These are phyloP conservation scores for Salicornia ramosissima DNA, from an alignment of 148 eudicot species.

Conservation along the genomic window DNA sequence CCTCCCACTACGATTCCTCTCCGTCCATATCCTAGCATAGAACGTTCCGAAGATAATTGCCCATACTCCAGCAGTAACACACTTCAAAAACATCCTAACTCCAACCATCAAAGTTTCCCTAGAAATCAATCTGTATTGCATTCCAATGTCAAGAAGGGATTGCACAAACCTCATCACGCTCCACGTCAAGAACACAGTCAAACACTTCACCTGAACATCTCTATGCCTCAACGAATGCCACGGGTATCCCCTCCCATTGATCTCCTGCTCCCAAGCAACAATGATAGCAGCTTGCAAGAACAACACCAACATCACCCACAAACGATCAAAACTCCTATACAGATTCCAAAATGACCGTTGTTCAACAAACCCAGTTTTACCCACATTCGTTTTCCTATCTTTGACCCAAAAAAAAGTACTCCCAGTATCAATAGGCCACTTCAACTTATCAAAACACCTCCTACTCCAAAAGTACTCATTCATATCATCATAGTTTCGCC, in stretches of 20 bases:
- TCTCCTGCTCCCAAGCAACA: conserved; percentile 63
- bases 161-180: conserved; percentile 68
- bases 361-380: conserved; percentile 94
- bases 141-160: conserved; percentile 59
- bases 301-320: conserved; percentile 82
- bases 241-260: conserved; percentile 37
- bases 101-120: conserved; percentile 71
- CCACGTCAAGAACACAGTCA: conserved; percentile 85
- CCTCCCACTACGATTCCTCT: conserved; percentile 37
- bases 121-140: conserved; percentile 72
- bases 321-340: conserved; percentile 72
- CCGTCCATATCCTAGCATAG: conserved; percentile 60
- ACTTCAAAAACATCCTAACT: conserved; percentile 74
- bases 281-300: conserved; percentile 77
- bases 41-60: conserved; percentile 50
- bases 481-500: conserved; percentile 92
- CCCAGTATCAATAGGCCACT: conserved; percentile 71
- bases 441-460: conserved; percentile 77
- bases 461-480: conserved; percentile 93
- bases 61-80: conserved; percentile 59
- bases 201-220: conserved; percentile 56
- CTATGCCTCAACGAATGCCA: conserved; percentile 56
- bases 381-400: conserved; percentile 54
- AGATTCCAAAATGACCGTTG: conserved; percentile 90
- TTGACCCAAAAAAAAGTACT: conserved; percentile 63